A percentile compares a stretch with the other conserved stretches of the same genome.
phyloP scores from a whole-genome alignment of 495 filamentous ascomycete genomes.

The Filosporella fistucella region DNA sequence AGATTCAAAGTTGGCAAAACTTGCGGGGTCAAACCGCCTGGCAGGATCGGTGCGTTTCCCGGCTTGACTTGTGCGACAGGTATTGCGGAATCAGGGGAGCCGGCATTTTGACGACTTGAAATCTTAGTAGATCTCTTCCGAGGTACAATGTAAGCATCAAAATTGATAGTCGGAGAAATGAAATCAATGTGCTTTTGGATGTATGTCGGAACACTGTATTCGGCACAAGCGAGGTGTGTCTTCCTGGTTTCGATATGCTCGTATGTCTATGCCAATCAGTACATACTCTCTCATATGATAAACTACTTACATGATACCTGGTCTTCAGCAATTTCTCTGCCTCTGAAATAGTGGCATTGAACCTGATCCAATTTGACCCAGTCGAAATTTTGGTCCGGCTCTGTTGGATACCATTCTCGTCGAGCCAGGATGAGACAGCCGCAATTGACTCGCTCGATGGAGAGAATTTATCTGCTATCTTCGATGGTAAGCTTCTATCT shows the following conservation, averaged over 20 bases:
- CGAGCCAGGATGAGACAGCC: conserved; percentile 18
- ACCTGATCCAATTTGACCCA: conserved; percentile 7
- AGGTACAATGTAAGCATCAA: conserved; percentile 9
- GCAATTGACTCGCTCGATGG: conserved; percentile 12
- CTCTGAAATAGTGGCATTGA: conserved; percentile 15
- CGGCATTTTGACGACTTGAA: too few relatives aligned
- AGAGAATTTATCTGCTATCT: conserved; percentile 18
- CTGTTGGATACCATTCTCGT: conserved; percentile 7
- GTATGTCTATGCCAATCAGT: too few relatives aligned
- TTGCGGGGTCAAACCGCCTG: background rate
- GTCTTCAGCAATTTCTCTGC: conserved; percentile 15
- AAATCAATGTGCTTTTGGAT: conserved; percentile 52
- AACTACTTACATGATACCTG: conserved; percentile 17
- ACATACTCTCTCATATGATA: too few relatives aligned
- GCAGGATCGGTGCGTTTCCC: conserved; percentile 6
- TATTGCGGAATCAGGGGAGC: background rate
- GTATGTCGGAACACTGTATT: conserved; percentile 48
- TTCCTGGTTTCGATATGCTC: conserved; percentile 35
- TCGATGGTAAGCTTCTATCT: too few relatives aligned
- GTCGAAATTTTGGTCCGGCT: conserved; percentile 13
- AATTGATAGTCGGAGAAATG: conserved; percentile 51
- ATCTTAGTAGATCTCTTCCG: too few relatives aligned
- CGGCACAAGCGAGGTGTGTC: conserved; percentile 22
- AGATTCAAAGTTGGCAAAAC: too few relatives aligned
- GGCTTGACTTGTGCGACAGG: too few relatives aligned